phyloP scores from a whole-genome alignment of 345 rosid genomes.

The Gossypium anomalum region DNA sequence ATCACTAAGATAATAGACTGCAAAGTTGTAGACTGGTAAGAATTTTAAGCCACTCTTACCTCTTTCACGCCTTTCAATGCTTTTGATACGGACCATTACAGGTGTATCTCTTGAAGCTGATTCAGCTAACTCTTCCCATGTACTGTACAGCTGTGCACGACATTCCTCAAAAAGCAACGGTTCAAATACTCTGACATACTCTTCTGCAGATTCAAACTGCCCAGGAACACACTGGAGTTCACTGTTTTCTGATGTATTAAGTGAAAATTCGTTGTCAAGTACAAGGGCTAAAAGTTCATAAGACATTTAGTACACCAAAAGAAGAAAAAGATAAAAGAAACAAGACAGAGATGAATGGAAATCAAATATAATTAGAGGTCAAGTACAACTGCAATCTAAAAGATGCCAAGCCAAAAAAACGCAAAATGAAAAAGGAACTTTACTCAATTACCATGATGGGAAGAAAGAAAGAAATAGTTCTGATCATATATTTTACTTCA shows the following conservation, averaged over 20 bases:
- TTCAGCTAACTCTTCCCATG: constrained; percentile 91
- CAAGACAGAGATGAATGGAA: neutral
- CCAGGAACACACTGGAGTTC: constrained; percentile 91
- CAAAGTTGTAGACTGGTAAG: neutral
- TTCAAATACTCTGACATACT: constrained; percentile 90
- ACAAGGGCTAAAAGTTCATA: neutral
- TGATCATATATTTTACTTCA: neutral
- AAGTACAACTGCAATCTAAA: neutral
- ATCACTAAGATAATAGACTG: neutral
- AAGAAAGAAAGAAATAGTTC: neutral
- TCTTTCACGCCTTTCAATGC: constrained; percentile 88
- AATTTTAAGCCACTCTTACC: constrained; percentile 38
- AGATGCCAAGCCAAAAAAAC: constrained; percentile 1
- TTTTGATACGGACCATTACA: constrained; percentile 69
- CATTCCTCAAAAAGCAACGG: constrained; percentile 99
- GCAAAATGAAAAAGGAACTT: neutral
- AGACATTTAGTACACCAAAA: neutral
- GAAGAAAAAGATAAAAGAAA: neutral
- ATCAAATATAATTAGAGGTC: neutral
- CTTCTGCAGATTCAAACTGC: constrained; percentile 82
- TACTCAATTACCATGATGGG: neutral
- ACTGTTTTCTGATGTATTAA: constrained; percentile 58
- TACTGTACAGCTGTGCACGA: constrained; percentile 88
- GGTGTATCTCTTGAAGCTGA: constrained; percentile 55
- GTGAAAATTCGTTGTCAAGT: constrained; percentile 11